Evolutionary conservation across 2,329 filamentous ascomycete genomes (phyloP), one percentile per base, ranked within the genome.

Genomic region (Arthrobotrys entomopaga): DNA sequence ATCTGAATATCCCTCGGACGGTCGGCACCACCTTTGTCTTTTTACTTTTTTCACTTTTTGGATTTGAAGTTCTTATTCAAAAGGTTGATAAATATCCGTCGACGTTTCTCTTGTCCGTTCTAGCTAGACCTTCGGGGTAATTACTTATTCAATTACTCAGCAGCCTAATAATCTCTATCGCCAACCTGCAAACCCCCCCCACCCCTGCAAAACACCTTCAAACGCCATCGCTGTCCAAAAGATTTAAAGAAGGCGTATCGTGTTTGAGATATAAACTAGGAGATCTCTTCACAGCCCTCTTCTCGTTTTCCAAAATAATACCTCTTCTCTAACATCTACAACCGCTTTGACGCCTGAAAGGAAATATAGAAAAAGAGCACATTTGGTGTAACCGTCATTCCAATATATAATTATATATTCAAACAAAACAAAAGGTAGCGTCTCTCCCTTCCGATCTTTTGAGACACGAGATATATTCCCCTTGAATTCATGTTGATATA

Each of bases 91-190:
- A 20, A 50, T 46, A 50, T 20, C 46, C 46, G 46, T 53, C 50
- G 50, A 20, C 46, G 20, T 42, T 20, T 50, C 19, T 40, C 26
- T 65, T 26, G 13, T 52, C 43, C 19, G n/a, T n/a, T n/a, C n/a
- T n/a, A n/a, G n/a, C n/a, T 50, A 13, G 46, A 19, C 46, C 5
- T 11, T 50, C 19, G n/a, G 48, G 20, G n/a, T 40, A 50, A 69
- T 69, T 69, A 69, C 65, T 69, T 57, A 69, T 49, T 57, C 20
- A 50, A 69, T 69, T 69, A 69, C 65, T 69, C 65, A 69, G 65
- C 65, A 69, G 48, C 46, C 29, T 22, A 22, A 13, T 24, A 40
- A 34, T 34, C 29, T 34, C 43, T n/a, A 60, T 54, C 46, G 53
- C 64, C 53, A 66, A 52, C 53, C 19, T n/a, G n/a, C n/a, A n/a